Percentiles rank a stretch among this genome's conserved stretches.
These are phyloP conservation scores for Trichosporon coremiiforme DNA, from an alignment of 1,284 basidiomycete species.

Conservation along the genomic window DNA sequence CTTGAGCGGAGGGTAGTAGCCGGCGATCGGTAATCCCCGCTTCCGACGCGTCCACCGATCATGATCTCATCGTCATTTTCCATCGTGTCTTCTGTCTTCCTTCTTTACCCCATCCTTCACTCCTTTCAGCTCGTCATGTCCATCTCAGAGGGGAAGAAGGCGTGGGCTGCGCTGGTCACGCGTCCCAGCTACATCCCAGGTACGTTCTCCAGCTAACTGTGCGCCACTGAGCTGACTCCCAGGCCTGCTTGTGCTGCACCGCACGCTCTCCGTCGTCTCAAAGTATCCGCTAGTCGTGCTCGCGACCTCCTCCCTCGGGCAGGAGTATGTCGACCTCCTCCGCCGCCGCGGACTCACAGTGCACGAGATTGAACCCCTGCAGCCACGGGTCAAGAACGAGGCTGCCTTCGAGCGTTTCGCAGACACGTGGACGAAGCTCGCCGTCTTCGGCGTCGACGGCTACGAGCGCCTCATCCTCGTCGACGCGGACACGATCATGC, in stretches of 20 bases:
- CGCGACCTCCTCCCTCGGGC: constrained; percentile 67
- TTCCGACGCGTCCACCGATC: not conserved
- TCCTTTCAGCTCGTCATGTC: not conserved
- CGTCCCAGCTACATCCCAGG: constrained; percentile 66
- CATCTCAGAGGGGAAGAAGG: constrained; percentile 38
- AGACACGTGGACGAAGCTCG: constrained; percentile 89
- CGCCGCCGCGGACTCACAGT: constrained; percentile 62
- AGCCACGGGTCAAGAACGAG: constrained; percentile 61
- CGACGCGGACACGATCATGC: constrained; percentile 89
- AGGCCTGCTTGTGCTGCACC: constrained; percentile 67
- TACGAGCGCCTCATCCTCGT: constrained; percentile 83
- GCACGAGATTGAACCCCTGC: constrained; percentile 65
- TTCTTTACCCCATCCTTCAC: not conserved
- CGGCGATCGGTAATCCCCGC: constrained; percentile 8
- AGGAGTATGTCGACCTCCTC: constrained; percentile 64
- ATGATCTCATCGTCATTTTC: not conserved
- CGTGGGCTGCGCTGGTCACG: constrained; percentile 70
- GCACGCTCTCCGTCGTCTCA: constrained; percentile 68
- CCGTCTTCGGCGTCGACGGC: constrained; percentile 72
- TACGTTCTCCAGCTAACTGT: constrained; percentile 28
- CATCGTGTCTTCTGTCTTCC: not conserved
- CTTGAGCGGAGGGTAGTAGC: constrained; percentile 2
- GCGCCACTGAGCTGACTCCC: not conserved
- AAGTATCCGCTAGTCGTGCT: constrained; percentile 80
- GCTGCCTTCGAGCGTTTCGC: constrained; percentile 62